A percentile compares a stretch with the other conserved stretches of the same genome.
These are phyloP conservation scores for Ustulina deusta DNA, from an alignment of 2,329 filamentous ascomycete species.

Conservation along the genomic window DNA sequence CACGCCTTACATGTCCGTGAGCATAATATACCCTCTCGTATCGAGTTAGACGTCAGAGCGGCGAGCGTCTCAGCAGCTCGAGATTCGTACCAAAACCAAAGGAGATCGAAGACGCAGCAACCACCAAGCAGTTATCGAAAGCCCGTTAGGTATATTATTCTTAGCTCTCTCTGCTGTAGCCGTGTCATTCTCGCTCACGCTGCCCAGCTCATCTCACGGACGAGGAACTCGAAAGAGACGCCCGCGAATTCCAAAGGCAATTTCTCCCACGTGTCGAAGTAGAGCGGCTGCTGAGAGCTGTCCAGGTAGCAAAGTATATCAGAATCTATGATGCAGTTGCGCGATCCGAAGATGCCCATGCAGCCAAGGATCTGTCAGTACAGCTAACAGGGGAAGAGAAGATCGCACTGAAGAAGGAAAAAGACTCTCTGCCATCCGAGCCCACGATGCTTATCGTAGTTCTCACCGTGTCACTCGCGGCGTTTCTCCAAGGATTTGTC, in stretches of 20 bases:
- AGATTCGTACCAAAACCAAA: slow-evolving; percentile 42
- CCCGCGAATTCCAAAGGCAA: slow-evolving; percentile 48
- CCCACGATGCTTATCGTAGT: slow-evolving; percentile 56
- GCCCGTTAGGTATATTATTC: slow-evolving; percentile 49
- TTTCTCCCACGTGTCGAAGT: slow-evolving; percentile 49
- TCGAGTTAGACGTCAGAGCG: slow-evolving; percentile 30
- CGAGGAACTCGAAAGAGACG: slow-evolving; percentile 54
- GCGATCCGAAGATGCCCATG: slow-evolving; percentile 43
- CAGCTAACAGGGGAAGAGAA: slow-evolving; percentile 54
- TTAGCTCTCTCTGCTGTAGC: not conserved
- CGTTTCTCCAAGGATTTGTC: slow-evolving; percentile 59
- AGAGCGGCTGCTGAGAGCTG: slow-evolving; percentile 53
- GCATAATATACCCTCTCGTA: slow-evolving; percentile 19
- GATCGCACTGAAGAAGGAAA: slow-evolving; percentile 53
- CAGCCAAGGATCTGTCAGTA: slow-evolving; percentile 49
- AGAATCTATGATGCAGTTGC: slow-evolving; percentile 55
- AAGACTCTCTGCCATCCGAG: slow-evolving; percentile 56
- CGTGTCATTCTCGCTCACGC: slow-evolving; percentile 18
- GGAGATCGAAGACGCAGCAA: slow-evolving; percentile 49
- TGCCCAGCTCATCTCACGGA: slow-evolving; percentile 54
- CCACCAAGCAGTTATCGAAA: slow-evolving; percentile 54
- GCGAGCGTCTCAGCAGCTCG: slow-evolving; percentile 26
- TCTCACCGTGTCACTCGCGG: slow-evolving; percentile 58
- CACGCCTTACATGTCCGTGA: slow-evolving; percentile 1
- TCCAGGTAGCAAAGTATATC: slow-evolving; percentile 57